Conservation (phyloP, 352 stramenopile species). For the Pythium angustatum region DNA sequence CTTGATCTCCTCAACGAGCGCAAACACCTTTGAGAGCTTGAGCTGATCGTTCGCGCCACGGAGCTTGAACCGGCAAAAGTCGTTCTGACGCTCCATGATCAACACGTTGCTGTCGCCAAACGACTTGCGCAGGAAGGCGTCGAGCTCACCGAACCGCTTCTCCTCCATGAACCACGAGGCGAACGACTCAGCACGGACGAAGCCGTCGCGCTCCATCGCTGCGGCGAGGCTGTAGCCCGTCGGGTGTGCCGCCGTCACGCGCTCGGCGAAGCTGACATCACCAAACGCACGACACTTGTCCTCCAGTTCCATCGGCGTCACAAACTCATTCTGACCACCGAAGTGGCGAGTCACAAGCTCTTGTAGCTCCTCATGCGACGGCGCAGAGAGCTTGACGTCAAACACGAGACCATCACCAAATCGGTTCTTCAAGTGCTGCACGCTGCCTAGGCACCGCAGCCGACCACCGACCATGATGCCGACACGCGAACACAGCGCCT, state of each 20-base stretch:
- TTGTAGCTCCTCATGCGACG: constrained; percentile 32
- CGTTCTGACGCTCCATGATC: constrained; percentile 73
- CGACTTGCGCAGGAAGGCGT: constrained; percentile 43
- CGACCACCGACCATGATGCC: constrained; percentile 91
- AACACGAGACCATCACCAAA: constrained; percentile 96
- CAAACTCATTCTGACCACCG: constrained; percentile 30
- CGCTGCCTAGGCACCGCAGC: constrained; percentile 78
- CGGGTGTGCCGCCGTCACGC: constrained; percentile 50
- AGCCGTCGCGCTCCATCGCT: constrained; percentile 52
- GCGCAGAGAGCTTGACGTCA: constrained; percentile 66
- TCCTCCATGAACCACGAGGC: constrained; percentile 68
- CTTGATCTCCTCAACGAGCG: constrained; percentile 62
- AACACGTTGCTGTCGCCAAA: constrained; percentile 48
- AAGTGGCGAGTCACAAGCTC: no score
- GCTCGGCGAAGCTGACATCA: constrained; percentile 44
- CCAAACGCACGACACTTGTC: constrained; percentile 50
- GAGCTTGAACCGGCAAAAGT: constrained; percentile 71
- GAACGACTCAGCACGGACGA: constrained; percentile 43
- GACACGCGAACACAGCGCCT: constrained; percentile 93
- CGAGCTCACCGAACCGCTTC: constrained; percentile 45
- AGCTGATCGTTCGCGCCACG: constrained; percentile 36
- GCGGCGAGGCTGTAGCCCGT: constrained; percentile 64
- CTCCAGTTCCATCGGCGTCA: constrained; percentile 45
- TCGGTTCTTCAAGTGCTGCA: constrained; percentile 95
- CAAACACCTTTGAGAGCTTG: constrained; percentile 71